A percentile compares a stretch with the other conserved stretches of the same genome.
Evolutionary conservation across 345 rosid genomes (phyloP).

Genomic region (Acer negundo): DNA sequence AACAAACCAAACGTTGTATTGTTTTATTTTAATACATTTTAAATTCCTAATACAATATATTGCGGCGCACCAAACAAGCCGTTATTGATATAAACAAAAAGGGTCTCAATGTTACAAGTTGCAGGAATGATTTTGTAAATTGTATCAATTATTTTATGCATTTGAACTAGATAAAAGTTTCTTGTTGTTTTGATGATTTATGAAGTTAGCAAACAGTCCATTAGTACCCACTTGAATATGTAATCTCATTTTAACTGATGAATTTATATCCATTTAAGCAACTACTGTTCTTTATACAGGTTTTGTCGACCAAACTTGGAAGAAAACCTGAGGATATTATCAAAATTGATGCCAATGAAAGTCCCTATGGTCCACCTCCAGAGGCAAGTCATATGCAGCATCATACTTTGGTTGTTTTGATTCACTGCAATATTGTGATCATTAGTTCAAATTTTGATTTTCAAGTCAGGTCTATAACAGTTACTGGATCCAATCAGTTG

Average conservation of each 20-base stretch:
- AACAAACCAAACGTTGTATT: no score
- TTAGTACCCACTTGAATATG: not conserved
- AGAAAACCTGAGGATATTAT: slow-evolving; percentile 94
- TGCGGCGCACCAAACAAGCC: no score
- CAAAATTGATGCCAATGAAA: slow-evolving; percentile 97
- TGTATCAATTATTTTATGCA: not conserved
- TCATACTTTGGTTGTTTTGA: not conserved
- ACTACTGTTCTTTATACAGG: slow-evolving; percentile 38
- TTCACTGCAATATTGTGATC: not conserved
- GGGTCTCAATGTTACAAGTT: not conserved
- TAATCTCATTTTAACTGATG: not conserved
- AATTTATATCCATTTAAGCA: not conserved
- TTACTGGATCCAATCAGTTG: not conserved
- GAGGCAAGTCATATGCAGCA: slow-evolving; percentile 58
- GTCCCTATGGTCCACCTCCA: slow-evolving; percentile 99
- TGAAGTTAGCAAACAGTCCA: not conserved
- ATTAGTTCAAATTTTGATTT: not conserved
- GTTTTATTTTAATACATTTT: no score
- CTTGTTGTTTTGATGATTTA: not conserved
- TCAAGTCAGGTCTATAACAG: not conserved
- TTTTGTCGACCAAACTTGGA: slow-evolving; percentile 77
- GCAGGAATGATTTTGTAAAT: not conserved
- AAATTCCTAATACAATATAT: no score
- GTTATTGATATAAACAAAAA: not conserved
- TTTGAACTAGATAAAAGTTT: not conserved